These are phyloP conservation scores for Eutrema salsugineum DNA, from an alignment of 441 rosid genomes.

Conservation along the genomic window DNA sequence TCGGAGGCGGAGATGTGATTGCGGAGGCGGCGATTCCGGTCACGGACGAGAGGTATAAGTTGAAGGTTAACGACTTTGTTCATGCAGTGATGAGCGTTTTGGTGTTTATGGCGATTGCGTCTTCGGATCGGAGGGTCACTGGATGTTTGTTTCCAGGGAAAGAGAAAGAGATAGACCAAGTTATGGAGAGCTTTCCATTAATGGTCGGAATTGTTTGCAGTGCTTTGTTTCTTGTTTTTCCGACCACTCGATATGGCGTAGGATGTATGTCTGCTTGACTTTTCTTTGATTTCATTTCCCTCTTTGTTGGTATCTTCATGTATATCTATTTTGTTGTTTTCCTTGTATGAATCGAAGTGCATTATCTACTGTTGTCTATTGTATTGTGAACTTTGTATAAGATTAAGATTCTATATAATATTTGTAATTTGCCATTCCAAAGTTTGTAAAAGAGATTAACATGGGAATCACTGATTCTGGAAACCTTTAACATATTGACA, in stretches of 20 bases:
- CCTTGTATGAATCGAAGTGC: not conserved
- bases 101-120: constrained; percentile 80
- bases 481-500: constrained; percentile 16
- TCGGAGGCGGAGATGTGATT: constrained; percentile 44
- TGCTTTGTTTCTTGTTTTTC: constrained; percentile 76
- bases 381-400: not conserved
- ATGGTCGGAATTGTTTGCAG: constrained; percentile 85
- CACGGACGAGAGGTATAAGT: constrained; percentile 63
- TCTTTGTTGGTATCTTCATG: not conserved
- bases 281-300: not conserved
- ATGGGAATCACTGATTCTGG: not conserved
- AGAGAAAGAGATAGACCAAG: constrained; percentile 81
- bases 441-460: too few species aligned
- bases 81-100: constrained; percentile 87
- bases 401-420: too few species aligned
- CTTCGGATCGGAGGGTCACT: constrained; percentile 73
- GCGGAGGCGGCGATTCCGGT: constrained; percentile 51
- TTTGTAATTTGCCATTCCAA: too few species aligned
- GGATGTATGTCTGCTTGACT: constrained; percentile 71
- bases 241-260: constrained; percentile 65
- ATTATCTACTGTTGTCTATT: not conserved
- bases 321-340: not conserved
- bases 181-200: constrained; percentile 87
- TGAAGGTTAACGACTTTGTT: constrained; percentile 64
- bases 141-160: constrained; percentile 67